Percentiles rank a stretch among this genome's conserved stretches.
Evolutionary conservation across 371 early-diverging fungal species (phyloP).

Genomic region (Circinella minor): DNA sequence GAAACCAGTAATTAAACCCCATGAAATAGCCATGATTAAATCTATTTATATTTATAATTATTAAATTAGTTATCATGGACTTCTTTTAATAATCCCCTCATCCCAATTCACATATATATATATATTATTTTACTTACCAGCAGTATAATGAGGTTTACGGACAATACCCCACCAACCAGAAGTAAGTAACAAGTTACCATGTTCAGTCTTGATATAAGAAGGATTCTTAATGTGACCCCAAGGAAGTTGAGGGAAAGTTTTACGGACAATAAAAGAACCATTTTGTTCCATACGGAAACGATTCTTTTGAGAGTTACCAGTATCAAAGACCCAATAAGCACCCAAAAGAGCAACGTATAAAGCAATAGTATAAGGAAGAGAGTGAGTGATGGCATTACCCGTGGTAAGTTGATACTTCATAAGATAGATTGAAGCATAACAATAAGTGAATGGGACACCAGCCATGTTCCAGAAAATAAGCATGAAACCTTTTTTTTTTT

Average conservation of each 20-base stretch:
- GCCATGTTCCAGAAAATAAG: conserved; percentile 67
- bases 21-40: conserved; percentile 80
- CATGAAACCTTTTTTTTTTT: conserved; percentile 52
- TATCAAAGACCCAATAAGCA: conserved; percentile 62
- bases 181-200: conserved; percentile 77
- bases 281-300: conserved; percentile 81
- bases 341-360: conserved; percentile 42
- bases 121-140: conserved; percentile 35
- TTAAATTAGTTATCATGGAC: neutral
- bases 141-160: conserved; percentile 86
- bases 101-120: neutral
- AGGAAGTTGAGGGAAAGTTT: conserved; percentile 69
- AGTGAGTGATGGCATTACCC: conserved; percentile 44
- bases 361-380: conserved; percentile 41
- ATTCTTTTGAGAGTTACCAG: conserved; percentile 90
- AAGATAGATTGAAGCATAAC: conserved; percentile 59
- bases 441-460: conserved; percentile 67
- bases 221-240: conserved; percentile 74
- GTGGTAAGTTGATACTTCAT: conserved; percentile 51
- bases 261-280: conserved; percentile 59
- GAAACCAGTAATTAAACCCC: conserved; percentile 84
- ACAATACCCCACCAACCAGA: conserved; percentile 90
- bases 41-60: conserved; percentile 26
- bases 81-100: neutral
- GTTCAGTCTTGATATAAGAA: conserved; percentile 75